Evolutionary conservation across 371 early-diverging fungal species (phyloP), one percentile per base, ranked within the genome.

Genomic region (Saksenaea vasiformis): DNA sequence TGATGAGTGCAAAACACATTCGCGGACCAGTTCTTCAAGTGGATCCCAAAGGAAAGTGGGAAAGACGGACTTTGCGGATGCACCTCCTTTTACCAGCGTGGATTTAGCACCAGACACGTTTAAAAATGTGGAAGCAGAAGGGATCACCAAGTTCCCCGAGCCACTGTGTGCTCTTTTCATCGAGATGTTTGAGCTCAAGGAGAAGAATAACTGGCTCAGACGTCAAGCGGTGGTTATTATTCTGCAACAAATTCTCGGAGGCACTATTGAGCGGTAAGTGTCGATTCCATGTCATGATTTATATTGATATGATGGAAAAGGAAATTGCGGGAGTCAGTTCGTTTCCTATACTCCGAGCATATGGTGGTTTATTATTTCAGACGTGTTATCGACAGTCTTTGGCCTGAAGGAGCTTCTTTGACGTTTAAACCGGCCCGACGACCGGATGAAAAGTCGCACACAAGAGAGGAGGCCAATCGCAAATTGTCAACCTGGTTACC

Each of bases 101-200:
- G 58, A 58, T 13, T 39, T 58, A 9, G 28, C 58, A 2, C 47
- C 51, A 19, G 58, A 37, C n/a, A 43, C 69, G 10, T 27, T 65
- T 10, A 65, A 65, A 28, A 54, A 67, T 11, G 65, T 76, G 9
- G 83, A 84, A 47, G 61, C 70, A 0, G 87, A 86, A 65, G 85
- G 83, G 2, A 76, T 79, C 19, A 81, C 86, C 0, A 67, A 72
- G 11, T 87, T 89, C 56, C 84, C 91, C 0, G 93, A 90, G 58
- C 87, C 91, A 8, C 64, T 95, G 5, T 85, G 90, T 65, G 94
- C 93, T 62, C 72, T 95, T 41, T 88, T 96, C 64, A 85, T 92
- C 57, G 95, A 95, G 72, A 72, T 92, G 58, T 96, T 96, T 78
- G 95, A 94, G 35, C 77, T 96, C 27, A 89, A 89, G 69, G 91